Evolutionary conservation across 2,329 filamentous ascomycete genomes (phyloP), one percentile per base, ranked within the genome.

Genomic region (Whalleya microplaca): DNA sequence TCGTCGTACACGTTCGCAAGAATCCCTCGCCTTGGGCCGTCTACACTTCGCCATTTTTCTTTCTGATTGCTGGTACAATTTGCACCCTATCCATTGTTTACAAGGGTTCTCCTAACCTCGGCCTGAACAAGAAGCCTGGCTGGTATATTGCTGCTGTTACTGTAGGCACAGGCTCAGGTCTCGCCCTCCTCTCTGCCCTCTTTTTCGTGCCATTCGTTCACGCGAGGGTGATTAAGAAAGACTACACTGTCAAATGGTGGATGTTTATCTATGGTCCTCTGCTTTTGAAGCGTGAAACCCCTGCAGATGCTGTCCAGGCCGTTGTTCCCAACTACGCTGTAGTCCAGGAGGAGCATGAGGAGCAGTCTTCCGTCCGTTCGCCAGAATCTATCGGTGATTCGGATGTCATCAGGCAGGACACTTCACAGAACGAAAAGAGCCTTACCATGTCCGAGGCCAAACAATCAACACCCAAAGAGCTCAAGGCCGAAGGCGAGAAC

Each of bases 51-150:
- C 90, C 89, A 9, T 84, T 89, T 75, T 92, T 87, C 77, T 92
- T 92, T 81, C 84, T 92, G 53, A 83, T 92, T 56, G 88, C 89
- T 53, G 87, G 81, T 53, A 90, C 87, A 56, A 76, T 92, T 67
- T 91, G 88, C 76, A 89, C 89, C 0, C 80, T 93, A 4, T 91
- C 87, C 43, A 86, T 93, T 66, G 89, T 92, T 64, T 92, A 91
- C 82, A 92, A 92, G 80, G 89, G 89, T 29, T 91, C 89, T 9
- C 88, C 89, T 21, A 86, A 79, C 56, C 81, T 90, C 27, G 80
- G 81, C 20, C 77, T 91, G 23, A 79, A 76, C 76, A 84, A 87
- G 74, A 89, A 87, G 78, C 86, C 89, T 1, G 72, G 73, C 8
- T 86, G 83, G 81, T 92, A 84, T 68, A 84, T 92, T 58, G 87